Evolutionary conservation across 2,329 filamentous ascomycete genomes (phyloP).

Genomic region (Microsporum canis): DNA sequence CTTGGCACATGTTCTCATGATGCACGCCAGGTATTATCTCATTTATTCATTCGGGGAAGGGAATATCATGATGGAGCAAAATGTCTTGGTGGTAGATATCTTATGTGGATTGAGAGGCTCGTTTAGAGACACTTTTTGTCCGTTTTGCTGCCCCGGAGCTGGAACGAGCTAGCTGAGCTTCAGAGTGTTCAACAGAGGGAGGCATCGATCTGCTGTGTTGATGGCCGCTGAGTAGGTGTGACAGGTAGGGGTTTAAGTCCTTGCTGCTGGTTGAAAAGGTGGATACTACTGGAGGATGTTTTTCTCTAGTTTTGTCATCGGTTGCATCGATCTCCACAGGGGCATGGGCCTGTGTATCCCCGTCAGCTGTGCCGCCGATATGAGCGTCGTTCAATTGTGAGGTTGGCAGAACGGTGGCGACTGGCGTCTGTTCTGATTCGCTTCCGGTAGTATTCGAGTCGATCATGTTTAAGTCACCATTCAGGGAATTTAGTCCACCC

Average conservation of each 20-base stretch:
- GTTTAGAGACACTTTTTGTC: conserved; percentile 14
- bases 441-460: conserved; percentile 2
- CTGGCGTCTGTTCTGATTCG: conserved; percentile 24
- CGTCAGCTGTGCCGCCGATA: neutral
- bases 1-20: neutral
- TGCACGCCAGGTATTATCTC: neutral
- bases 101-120: conserved; percentile 1
- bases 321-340: neutral
- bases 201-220: conserved; percentile 18
- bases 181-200: conserved; percentile 20
- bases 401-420: conserved; percentile 15
- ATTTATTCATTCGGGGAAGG: neutral
- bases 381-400: neutral
- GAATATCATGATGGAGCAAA: neutral
- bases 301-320: conserved; percentile 18
- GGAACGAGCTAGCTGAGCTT: conserved; percentile 13
- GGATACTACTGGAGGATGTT: conserved; percentile 38
- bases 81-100: neutral
- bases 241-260: conserved; percentile 39
- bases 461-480: conserved; percentile 40
- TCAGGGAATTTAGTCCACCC: conserved; percentile 66
- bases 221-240: conserved; percentile 28
- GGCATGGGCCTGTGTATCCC: neutral
- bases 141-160: conserved; percentile 11
- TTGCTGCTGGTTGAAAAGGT: conserved; percentile 43